Percentiles rank a stretch among this genome's conserved stretches.
These are phyloP conservation scores for Coniochaeta hoffmannii DNA, from an alignment of 2,329 filamentous ascomycete species.

Conservation along the genomic window DNA sequence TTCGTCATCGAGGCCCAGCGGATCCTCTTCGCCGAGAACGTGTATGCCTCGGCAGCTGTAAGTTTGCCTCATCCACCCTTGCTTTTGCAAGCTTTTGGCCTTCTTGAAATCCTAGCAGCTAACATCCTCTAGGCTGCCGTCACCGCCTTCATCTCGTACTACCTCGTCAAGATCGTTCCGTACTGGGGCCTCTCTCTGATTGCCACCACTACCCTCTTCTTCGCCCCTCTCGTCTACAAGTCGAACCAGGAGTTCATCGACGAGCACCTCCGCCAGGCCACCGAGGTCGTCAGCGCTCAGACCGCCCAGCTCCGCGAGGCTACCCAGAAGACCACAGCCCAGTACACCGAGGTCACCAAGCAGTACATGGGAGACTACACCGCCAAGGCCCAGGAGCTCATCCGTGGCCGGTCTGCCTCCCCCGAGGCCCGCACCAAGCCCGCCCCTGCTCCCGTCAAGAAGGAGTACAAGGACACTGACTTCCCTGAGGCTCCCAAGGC, in stretches of 20 bases:
- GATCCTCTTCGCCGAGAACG: conserved; percentile 61
- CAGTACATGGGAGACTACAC: conserved; percentile 63
- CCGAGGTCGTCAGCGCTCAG: conserved; percentile 53
- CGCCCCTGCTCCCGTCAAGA: conserved; percentile 10
- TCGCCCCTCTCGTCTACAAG: conserved; percentile 56
- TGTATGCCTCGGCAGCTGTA: conserved; percentile 52
- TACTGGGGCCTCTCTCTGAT: conserved; percentile 62
- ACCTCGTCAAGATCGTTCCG: conserved; percentile 61
- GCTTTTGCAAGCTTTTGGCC: background rate
- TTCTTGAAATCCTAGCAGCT: background rate
- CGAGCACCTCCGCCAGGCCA: conserved; percentile 49
- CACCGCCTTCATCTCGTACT: conserved; percentile 58
- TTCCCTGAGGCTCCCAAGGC: conserved; percentile 37
- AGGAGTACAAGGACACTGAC: conserved; percentile 33
- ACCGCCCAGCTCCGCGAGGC: conserved; percentile 54
- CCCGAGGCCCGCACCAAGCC: conserved; percentile 33
- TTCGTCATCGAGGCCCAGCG: conserved; percentile 64
- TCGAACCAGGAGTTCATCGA: conserved; percentile 66
- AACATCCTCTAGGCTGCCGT: conserved; percentile 41
- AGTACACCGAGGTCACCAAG: conserved; percentile 57
- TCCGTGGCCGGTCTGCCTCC: conserved; percentile 41
- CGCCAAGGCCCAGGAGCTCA: conserved; percentile 57
- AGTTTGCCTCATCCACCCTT: no score
- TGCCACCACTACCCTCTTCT: conserved; percentile 51
- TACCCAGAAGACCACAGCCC: conserved; percentile 56